These are phyloP conservation scores for Rutstroemia sp. DNA, from an alignment of 2,329 filamentous ascomycete species.

Conservation along the genomic window DNA sequence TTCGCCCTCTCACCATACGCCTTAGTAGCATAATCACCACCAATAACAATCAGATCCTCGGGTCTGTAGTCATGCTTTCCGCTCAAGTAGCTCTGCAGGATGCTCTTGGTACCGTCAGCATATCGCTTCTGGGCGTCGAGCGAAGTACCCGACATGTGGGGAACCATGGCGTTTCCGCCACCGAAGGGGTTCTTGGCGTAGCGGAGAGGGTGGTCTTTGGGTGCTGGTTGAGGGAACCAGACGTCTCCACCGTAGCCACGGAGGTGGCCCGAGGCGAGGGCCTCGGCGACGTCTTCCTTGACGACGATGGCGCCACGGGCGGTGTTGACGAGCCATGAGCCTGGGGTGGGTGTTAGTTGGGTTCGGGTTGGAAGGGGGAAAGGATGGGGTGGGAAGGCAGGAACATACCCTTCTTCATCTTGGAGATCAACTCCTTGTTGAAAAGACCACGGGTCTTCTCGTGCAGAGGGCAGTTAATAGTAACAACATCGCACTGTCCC, in stretches of 20 bases:
- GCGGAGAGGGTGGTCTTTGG: slow-evolving; percentile 85
- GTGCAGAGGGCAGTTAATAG: slow-evolving; percentile 98
- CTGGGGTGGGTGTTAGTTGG: slow-evolving; percentile 33
- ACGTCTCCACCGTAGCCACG: slow-evolving; percentile 83
- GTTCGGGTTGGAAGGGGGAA: background rate
- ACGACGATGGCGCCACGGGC: slow-evolving; percentile 98
- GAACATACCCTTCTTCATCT: slow-evolving; percentile 96
- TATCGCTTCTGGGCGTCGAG: slow-evolving; percentile 95
- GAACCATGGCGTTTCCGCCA: slow-evolving; percentile 96
- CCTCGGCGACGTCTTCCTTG: slow-evolving; percentile 96
- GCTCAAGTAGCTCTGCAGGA: slow-evolving; percentile 84
- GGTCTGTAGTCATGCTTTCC: slow-evolving; percentile 82
- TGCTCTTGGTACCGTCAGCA: slow-evolving; percentile 78
- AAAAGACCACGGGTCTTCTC: slow-evolving; percentile 95
- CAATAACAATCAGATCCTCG: slow-evolving; percentile 84
- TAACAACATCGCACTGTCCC: slow-evolving; percentile 90
- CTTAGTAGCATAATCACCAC: slow-evolving; percentile 91
- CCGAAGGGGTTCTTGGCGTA: slow-evolving; percentile 91
- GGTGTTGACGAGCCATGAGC: slow-evolving; percentile 96
- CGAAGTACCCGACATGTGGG: slow-evolving; percentile 98
- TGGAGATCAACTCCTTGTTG: slow-evolving; percentile 96
- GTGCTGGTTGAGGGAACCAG: slow-evolving; percentile 91
- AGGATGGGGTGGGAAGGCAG: slow-evolving; percentile 74
- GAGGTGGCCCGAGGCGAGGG: slow-evolving; percentile 85
- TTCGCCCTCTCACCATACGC: slow-evolving; percentile 32